Evolutionary conservation across 306 rosid species (phyloP), one percentile per base, ranked within the genome.

Genomic region (Carpinus viminea): DNA sequence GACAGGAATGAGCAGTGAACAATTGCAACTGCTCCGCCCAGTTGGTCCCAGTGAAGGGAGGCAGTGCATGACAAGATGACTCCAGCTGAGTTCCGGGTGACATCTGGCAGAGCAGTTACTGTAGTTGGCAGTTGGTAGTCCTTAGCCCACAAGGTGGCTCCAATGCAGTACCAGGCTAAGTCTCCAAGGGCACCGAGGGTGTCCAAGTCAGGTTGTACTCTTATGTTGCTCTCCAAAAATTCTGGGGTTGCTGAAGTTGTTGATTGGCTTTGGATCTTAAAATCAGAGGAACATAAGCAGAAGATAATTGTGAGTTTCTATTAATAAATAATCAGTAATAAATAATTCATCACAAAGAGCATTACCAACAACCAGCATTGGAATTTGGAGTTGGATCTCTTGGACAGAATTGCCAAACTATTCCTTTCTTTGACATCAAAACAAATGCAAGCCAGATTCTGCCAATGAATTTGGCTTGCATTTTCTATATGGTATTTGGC

Each of bases 131-230:
- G 79, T 66, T 87, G 78, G 72, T 90, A 88, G 82, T 79, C 77
- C 74, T 80, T 91, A 24, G 93, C 95, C 97, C 93, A 93, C 81
- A 93, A 76, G 82, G 83, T 73, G 72, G 93, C 97, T 74, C 87
- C 87, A 38, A 93, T 86, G 83, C 93, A 88, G 85, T 93, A 91
- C 98, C 98, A 93, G 11, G 78, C 97, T 18, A 82, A 15, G 91
- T 72, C 91, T 68, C 98, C 93, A 60, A 93, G 85, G 5, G 85
- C 97, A 70, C 98, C 98, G 12, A 93, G 91, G 38, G 79, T 85
- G 75, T 93, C 91, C 72, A 91, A 72, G 65, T 91, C 93, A 46
- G 93, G 83, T 57, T 88, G 87, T 8, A 88, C 91, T 79, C 98
- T 84, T 46, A 93, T 86, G 82, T 88, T 74, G 78, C 52, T 87